Conservation (phyloP, 306 rosid species). For the Acmispon strigosus region DNA sequence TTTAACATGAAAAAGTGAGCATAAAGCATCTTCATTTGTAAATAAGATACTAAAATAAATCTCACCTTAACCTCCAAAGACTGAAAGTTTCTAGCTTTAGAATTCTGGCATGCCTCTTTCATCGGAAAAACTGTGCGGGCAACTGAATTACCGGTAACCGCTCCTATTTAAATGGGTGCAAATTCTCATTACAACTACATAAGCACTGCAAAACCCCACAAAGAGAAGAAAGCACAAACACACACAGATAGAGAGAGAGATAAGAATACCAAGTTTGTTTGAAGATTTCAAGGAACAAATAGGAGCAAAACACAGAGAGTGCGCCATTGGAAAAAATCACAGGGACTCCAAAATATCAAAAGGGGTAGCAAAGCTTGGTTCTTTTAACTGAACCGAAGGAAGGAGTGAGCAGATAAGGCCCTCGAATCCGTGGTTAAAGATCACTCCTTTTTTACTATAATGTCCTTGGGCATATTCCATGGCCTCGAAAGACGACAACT, state of each 20-base stretch:
- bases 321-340: slow-evolving; percentile 46
- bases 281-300: slow-evolving; percentile 57
- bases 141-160: slow-evolving; percentile 36
- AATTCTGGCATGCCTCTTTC: slow-evolving; percentile 42
- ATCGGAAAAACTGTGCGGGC: slow-evolving; percentile 43
- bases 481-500: background rate
- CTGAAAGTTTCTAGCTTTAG: slow-evolving; percentile 50
- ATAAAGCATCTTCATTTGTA: background rate
- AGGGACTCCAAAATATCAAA: background rate
- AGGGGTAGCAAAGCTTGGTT: slow-evolving; percentile 5
- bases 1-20: background rate
- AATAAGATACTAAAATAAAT: slow-evolving; percentile 1
- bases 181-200: background rate
- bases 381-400: background rate
- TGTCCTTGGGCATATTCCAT: slow-evolving; percentile 19
- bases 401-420: slow-evolving; percentile 37
- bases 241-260: background rate
- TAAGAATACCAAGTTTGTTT: slow-evolving; percentile 54
- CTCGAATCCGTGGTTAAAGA: slow-evolving; percentile 7
- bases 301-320: slow-evolving; percentile 41
- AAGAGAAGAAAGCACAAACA: background rate
- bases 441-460: slow-evolving; percentile 15
- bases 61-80: slow-evolving; percentile 76
- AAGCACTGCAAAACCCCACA: background rate
- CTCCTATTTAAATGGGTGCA: slow-evolving; percentile 30